These are phyloP conservation scores for Ilex asprella DNA, from an alignment of 257 asterid genomes.

Conservation along the genomic window DNA sequence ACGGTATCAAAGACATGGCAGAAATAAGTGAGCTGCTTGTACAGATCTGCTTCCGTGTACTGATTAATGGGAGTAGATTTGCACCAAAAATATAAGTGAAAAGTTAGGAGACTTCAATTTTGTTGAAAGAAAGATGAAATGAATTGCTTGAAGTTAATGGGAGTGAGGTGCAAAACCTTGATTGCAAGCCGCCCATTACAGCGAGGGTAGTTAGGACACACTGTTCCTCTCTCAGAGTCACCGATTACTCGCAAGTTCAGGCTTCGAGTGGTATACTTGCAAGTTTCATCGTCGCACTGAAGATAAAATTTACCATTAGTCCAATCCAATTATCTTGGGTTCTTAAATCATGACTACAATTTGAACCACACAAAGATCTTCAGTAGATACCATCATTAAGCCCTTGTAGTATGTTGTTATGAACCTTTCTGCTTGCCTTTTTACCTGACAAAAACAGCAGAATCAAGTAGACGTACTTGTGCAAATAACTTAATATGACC, in stretches of 20 bases:
- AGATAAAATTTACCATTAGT: conserved; percentile 3
- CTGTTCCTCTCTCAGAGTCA: conserved; percentile 77
- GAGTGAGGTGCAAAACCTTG: conserved; percentile 40
- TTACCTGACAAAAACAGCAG: conserved; percentile 44
- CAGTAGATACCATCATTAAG: conserved; percentile 68
- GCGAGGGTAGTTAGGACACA: conserved; percentile 87
- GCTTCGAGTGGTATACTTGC: conserved; percentile 73
- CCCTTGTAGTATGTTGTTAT: conserved; percentile 70
- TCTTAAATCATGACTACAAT: no score
- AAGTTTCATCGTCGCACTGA: conserved; percentile 96
- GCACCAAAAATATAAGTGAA: neutral
- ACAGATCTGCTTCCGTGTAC: conserved; percentile 87
- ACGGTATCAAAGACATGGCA: conserved; percentile 65
- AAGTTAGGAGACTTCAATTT: neutral
- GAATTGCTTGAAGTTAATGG: no score
- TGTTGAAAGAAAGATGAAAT: neutral
- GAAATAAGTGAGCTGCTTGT: conserved; percentile 81
- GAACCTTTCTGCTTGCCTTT: conserved; percentile 77
- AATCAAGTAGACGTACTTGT: no score
- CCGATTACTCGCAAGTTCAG: conserved; percentile 73
- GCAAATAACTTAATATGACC: no score
- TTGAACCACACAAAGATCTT: neutral
- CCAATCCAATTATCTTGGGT: neutral
- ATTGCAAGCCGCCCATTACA: conserved; percentile 75
- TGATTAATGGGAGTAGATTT: conserved; percentile 8